Base-by-base conservation (phyloP, 2,329 filamentous ascomycete genomes). In the Scedosporium minutisporum region DNA sequence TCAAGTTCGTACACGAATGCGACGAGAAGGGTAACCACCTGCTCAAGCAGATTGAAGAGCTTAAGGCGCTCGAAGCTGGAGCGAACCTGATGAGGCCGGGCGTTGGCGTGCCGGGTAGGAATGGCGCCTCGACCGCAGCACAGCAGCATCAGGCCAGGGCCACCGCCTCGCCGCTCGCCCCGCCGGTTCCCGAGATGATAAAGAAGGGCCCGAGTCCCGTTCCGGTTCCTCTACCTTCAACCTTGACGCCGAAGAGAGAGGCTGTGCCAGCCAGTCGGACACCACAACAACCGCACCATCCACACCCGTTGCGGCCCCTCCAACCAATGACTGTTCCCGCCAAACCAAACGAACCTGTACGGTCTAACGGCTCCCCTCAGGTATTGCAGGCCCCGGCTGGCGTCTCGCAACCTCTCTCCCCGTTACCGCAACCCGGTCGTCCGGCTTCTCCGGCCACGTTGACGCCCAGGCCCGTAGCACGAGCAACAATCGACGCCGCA, bases 161-260 rank as follows among this genome's bases (percentile, higher is more conserved):
- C 5, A 55, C 33, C 10, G 55, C 41, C 16, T 65, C 64, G 16
- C 64, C 64, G 2, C 60, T 65, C 27, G 62, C 64, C 23, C 60
- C 60, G 1, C 64, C 64, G 4, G 60, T 55, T 42, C 64, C 62
- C 16, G 64, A 65, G 29, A 46, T 44, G 7, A 33, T 57, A n/a
- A 65, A 65, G 60, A 65, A 63, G 33, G 61, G 21, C 29, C 25
- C 33, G 9, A 61, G 33, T 21, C 62, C 62, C n/a, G 44, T 21
- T 21, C 55, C 51, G 46, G 18, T 16, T 21, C 58, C 58, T 21
- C 7, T 42, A 3, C 53, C 29, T 23, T 29, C 57, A 12, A 57
- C 14, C 16, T 14, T 55, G 7, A 12, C 53, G 3, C 53, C 61
- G 9, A 62, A 62, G 53, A 46, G 18, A 16, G 61, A 62, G 9